Percentiles rank a stretch among this genome's conserved stretches.
Conservation (phyloP, 2,329 filamentous ascomycete species). For the Fusarium longipes region DNA sequence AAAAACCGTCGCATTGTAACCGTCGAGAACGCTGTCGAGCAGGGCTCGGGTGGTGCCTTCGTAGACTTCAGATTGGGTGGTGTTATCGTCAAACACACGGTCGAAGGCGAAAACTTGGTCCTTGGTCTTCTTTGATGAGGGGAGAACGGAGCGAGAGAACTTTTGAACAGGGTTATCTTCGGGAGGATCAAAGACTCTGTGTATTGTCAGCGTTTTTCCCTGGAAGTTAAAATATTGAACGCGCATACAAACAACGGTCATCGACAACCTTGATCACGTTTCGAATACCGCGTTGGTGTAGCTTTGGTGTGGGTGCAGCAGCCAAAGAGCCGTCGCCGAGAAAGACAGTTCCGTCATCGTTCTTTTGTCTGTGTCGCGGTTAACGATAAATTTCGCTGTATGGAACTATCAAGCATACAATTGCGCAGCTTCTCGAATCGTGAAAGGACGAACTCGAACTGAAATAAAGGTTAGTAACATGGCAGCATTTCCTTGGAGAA, state of each 20-base stretch:
- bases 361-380: constrained; percentile 62
- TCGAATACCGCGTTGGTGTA: constrained; percentile 86
- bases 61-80: constrained; percentile 91
- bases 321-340: constrained; percentile 97
- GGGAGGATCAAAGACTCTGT: constrained; percentile 94
- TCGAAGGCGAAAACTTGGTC: constrained; percentile 99
- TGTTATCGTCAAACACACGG: constrained; percentile 95
- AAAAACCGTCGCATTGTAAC: constrained; percentile 98
- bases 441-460: constrained; percentile 79
- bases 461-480: constrained; percentile 45
- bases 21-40: constrained; percentile 95
- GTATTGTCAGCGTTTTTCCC: constrained; percentile 30
- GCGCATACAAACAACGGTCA: constrained; percentile 89
- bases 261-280: constrained; percentile 97
- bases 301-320: constrained; percentile 83
- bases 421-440: constrained; percentile 94
- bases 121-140: constrained; percentile 90
- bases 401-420: constrained; percentile 62
- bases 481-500: not conserved
- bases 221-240: not conserved
- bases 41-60: constrained; percentile 89
- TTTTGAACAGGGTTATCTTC: constrained; percentile 93
- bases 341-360: constrained; percentile 88
- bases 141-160: constrained; percentile 84
- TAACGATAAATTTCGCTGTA: constrained; percentile 7